Base-by-base conservation (phyloP, 805 yeast species). In the Suhomyces sp. region DNA sequence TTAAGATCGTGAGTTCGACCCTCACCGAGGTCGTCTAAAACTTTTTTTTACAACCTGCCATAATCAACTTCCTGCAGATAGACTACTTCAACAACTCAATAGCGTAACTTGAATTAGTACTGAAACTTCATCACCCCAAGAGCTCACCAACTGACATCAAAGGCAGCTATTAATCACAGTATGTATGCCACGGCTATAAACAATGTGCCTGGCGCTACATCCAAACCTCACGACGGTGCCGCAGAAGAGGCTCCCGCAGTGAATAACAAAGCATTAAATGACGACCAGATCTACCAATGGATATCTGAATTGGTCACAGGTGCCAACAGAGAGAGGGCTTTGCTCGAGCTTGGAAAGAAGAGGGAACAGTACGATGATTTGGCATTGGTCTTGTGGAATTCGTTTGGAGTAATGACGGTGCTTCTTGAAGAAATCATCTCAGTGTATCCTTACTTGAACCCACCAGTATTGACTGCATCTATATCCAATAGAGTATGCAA, bases 391-490 rank as follows among this genome's bases (percentile, higher is more conserved):
- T 66, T 91, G 39, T 91, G 98, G 98, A 82, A 91, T 51, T 86
- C 96, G 4, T 90, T 84, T 61, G 98, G 98, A 19, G 97, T 91
- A 9, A 88, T 93, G 95, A 82, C 98, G 2, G 83, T 88, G 14
- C 65, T 91, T 24, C 62, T 91, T 40, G 95, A 87, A 56, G 98
- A 91, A 56, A 88, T 91, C 35, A 81, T 88, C 24, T 74, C 86
- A 3, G 96, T 91, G 5, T 91, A 91, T 58, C 96, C 98, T 9
- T 72, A 82, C 52, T 69, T 91, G 40, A 82, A 86, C 23, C 97
- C 97, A 10, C 95, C 95, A 19, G 79, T 76, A 27, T 71, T 93
- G 40, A 80, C 88, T 4, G 86, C 95, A 11, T 76, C 87, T n/a
- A 81, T 88, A 12, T 83, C 95, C 4, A 91, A 90, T 58, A 72